Conservation (phyloP, 1,139 yeast genomes). For the Schizosaccharomyces versatilis region DNA sequence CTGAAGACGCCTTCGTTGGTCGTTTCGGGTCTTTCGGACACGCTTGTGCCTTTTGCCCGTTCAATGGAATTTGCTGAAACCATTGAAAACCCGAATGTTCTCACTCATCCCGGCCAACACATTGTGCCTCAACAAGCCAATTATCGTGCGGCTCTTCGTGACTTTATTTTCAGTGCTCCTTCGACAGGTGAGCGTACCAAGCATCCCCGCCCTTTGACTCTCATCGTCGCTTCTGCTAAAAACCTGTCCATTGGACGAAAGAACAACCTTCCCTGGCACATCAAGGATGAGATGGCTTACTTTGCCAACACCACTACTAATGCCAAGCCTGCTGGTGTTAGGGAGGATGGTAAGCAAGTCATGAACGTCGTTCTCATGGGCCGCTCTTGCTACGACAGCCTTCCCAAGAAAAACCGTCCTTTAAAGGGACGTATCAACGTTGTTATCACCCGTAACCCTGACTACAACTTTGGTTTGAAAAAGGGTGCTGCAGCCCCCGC, state of each 20-base stretch:
- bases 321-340: constrained; percentile 12
- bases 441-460: constrained; percentile 34
- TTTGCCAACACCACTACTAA: constrained; percentile 51
- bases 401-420: constrained; percentile 68
- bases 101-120: constrained; percentile 71
- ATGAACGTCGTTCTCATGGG: constrained; percentile 87
- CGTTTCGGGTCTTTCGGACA: constrained; percentile 68
- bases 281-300: constrained; percentile 64
- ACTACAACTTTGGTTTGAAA: constrained; percentile 2
- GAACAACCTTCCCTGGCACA: constrained; percentile 74
- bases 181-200: background rate
- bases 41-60: constrained; percentile 61
- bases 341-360: constrained; percentile 9
- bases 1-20: constrained; percentile 43
- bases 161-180: constrained; percentile 5
- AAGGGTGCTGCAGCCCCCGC: background rate
- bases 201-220: constrained; percentile 11
- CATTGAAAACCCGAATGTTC: constrained; percentile 24
- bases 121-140: constrained; percentile 34
- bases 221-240: constrained; percentile 59
- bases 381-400: constrained; percentile 84
- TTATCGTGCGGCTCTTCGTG: constrained; percentile 4
- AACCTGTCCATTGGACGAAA: constrained; percentile 62
- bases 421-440: constrained; percentile 55
- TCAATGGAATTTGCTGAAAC: constrained; percentile 35